Evolutionary conservation across 2,329 filamentous ascomycete genomes (phyloP).

Genomic region (Pseudofabraea citricarpa): DNA sequence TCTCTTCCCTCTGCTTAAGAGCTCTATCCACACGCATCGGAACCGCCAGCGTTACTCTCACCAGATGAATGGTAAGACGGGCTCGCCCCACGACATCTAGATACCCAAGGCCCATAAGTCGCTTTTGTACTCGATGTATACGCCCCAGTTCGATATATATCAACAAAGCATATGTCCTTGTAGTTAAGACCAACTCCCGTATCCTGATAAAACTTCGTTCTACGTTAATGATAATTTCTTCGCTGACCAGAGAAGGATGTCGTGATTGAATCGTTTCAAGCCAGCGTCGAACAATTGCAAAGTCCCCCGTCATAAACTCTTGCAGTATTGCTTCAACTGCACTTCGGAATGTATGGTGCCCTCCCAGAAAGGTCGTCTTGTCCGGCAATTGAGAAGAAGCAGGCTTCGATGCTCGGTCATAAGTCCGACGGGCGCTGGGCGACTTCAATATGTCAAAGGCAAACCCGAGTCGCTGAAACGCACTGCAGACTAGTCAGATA

Average conservation of each 20-base stretch:
- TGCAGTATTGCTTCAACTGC: conserved; percentile 33
- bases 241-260: conserved; percentile 32
- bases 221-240: conserved; percentile 31
- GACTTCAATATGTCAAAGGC: conserved; percentile 36
- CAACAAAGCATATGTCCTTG: conserved; percentile 31
- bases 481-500: too few species aligned
- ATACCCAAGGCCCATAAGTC: conserved; percentile 31
- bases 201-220: conserved; percentile 31
- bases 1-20: conserved; percentile 30
- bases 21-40: conserved; percentile 35
- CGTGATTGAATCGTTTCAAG: conserved; percentile 29
- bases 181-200: conserved; percentile 32
- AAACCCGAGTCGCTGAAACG: conserved; percentile 34
- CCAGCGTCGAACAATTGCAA: conserved; percentile 30
- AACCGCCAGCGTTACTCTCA: conserved; percentile 33
- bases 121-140: conserved; percentile 33
- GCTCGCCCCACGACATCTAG: conserved; percentile 32
- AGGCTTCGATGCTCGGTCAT: conserved; percentile 30
- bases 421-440: conserved; percentile 30
- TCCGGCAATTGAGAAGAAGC: conserved; percentile 22
- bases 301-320: conserved; percentile 35
- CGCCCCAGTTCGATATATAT: conserved; percentile 34
- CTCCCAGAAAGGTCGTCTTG: conserved; percentile 30
- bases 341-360: conserved; percentile 32
- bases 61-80: conserved; percentile 32